A percentile compares a stretch with the other conserved stretches of the same genome.
Conservation (phyloP, 306 rosid genomes). For the Senna tora region DNA sequence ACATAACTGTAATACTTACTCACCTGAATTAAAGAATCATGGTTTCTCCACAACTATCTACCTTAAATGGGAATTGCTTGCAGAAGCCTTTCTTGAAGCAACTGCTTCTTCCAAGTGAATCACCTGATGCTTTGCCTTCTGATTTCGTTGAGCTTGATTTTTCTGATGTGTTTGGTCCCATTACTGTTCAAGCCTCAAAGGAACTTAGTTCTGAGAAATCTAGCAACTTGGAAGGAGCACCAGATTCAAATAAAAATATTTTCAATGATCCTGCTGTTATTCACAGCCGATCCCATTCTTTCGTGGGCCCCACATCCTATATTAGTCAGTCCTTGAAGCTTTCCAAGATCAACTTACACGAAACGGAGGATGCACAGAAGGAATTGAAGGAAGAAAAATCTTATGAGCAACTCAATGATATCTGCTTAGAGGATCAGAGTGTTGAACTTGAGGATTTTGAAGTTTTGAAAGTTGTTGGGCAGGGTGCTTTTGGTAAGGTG, state of each 20-base stretch:
- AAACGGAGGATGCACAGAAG: conserved; percentile 46
- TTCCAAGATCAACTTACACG: conserved; percentile 57
- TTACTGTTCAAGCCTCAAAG: conserved; percentile 45
- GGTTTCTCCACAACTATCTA: conserved; percentile 71
- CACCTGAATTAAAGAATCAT: conserved; percentile 41
- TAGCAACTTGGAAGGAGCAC: conserved; percentile 30
- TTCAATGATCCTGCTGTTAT: conserved; percentile 54
- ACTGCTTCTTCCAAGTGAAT: conserved; percentile 47
- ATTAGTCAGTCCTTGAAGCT: conserved; percentile 52
- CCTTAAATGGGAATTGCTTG: conserved; percentile 38
- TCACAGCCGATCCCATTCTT: conserved; percentile 60
- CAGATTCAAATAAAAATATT: conserved; percentile 46
- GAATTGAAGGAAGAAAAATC: conserved; percentile 47
- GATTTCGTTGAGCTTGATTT: conserved; percentile 63
- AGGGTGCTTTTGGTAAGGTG: conserved; percentile 85
- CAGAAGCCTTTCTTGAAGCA: conserved; percentile 51
- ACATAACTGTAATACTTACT: conserved; percentile 31
- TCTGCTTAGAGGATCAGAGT: conserved; percentile 33
- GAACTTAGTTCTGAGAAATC: conserved; percentile 43
- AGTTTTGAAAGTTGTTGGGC: conserved; percentile 80
- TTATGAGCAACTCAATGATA: conserved; percentile 24
- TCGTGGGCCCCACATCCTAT: conserved; percentile 53
- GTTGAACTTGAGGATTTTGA: conserved; percentile 78
- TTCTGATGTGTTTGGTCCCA: conserved; percentile 74
- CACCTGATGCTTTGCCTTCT: conserved; percentile 44